Evolutionary conservation across 2,329 filamentous ascomycete species (phyloP), one percentile per base, ranked within the genome.

Genomic region (Tolypocladium nubicola): DNA sequence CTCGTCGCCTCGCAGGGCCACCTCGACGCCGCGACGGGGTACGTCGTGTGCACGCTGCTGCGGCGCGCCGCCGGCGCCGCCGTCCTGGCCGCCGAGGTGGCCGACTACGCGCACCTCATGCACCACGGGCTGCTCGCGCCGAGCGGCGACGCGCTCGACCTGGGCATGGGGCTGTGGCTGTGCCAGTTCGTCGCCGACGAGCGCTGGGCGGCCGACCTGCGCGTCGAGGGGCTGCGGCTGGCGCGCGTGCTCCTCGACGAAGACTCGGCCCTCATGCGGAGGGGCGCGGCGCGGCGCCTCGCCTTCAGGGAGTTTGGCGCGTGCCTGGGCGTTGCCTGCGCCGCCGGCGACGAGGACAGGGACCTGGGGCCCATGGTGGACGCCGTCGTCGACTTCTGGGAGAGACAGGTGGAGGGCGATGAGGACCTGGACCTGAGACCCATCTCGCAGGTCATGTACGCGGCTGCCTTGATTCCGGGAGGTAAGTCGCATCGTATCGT

Each of bases 121-220:
- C 65, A 67, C 30, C 66, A 71, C 54, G 75, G 75, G 1, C 66
- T 71, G 21, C 65, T 77, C 54, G 73, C 71, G 47, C 70, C 76
- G 3, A 80, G 77, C 35, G 66, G 64, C 4, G 81, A 83, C 65
- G 68, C 76, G 21, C 65, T 83, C n/a, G 81, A 84, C 62, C 64
- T 84, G 49, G 82, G 81, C 0, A 84, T 84, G 81, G 77, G 79
- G 1, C 63, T 84, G 33, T 84, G 81, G 81, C 77, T 77, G 50
- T 72, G 73, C 26, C 79, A 83, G 59, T 79, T 81, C 67, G 75
- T 76, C 58, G 66, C 66, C 0, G 71, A 71, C 2, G 78, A 82
- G 58, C 65, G 68, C 1, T 83, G 80, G 80, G 77, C 79, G 2
- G 62, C 62, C 3, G 61, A 65, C 5, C 63, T 81, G 55, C 66